Evolutionary conservation across 2,329 filamentous ascomycete genomes (phyloP).

Genomic region (Phyllosticta citribraziliensis): DNA sequence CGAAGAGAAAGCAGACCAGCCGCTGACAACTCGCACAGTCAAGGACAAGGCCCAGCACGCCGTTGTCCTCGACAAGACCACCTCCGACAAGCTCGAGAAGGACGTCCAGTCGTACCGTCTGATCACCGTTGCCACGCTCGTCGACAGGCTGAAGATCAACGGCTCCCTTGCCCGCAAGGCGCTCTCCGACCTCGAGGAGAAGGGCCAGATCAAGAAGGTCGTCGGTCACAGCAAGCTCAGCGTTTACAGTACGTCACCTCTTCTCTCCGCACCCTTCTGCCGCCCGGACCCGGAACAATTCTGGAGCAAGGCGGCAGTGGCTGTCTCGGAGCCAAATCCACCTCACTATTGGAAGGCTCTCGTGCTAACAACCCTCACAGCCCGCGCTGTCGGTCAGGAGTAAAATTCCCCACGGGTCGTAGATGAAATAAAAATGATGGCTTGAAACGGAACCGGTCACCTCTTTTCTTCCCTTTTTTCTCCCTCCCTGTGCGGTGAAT

Average conservation of each 20-base stretch:
- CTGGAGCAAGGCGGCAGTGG: background rate
- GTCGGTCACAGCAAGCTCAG: constrained; percentile 93
- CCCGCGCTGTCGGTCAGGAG: constrained; percentile 8
- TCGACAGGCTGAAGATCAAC: constrained; percentile 99
- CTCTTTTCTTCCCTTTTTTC: background rate
- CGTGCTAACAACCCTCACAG: background rate
- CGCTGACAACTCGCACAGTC: constrained; percentile 47
- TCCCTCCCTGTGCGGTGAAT: constrained; percentile 7
- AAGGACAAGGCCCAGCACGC: constrained; percentile 99
- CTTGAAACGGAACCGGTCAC: constrained; percentile 6
- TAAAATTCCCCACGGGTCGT: constrained; percentile 3
- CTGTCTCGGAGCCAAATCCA: background rate
- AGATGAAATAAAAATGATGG: constrained; percentile 4
- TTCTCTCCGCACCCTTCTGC: background rate
- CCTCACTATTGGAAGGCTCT: background rate
- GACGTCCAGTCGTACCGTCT: constrained; percentile 99
- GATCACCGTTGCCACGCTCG: constrained; percentile 94
- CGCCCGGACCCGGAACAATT: background rate
- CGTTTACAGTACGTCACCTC: constrained; percentile 74
- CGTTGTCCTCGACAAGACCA: constrained; percentile 97
- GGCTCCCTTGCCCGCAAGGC: constrained; percentile 88
- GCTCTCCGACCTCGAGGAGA: constrained; percentile 89
- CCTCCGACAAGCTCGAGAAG: constrained; percentile 97
- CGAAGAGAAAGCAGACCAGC: background rate
- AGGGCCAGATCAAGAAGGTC: constrained; percentile 96